phyloP scores from a whole-genome alignment of 306 rosid genomes.

The Trifolium repens region DNA sequence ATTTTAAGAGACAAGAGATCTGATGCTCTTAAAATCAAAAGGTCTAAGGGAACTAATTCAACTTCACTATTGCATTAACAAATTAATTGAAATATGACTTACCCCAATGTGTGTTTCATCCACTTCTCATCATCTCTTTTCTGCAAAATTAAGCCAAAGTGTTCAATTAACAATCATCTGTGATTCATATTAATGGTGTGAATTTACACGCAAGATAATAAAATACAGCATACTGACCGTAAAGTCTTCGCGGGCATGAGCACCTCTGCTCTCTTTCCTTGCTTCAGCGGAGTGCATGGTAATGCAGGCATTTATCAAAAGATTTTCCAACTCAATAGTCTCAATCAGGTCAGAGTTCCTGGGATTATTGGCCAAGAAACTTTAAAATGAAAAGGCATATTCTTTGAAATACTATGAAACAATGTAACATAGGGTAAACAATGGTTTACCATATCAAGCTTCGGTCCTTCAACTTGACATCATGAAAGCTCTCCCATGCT shows the following conservation, averaged over 20 bases:
- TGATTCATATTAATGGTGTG: constrained; percentile 10
- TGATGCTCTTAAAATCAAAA: neutral
- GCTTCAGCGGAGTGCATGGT: constrained; percentile 95
- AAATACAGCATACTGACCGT: constrained; percentile 51
- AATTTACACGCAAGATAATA: constrained; percentile 10
- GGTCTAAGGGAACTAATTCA: neutral
- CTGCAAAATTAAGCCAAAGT: constrained; percentile 60
- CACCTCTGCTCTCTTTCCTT: constrained; percentile 94
- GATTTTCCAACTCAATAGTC: constrained; percentile 82
- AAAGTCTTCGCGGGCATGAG: constrained; percentile 93
- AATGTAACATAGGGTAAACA: neutral
- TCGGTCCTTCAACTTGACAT: constrained; percentile 73
- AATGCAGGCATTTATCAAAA: constrained; percentile 79
- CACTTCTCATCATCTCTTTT: constrained; percentile 91
- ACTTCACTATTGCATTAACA: neutral
- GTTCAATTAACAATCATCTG: constrained; percentile 26
- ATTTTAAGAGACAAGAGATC: no score
- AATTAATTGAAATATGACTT: constrained; percentile 46
- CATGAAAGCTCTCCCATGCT: constrained; percentile 73
- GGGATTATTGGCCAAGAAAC: constrained; percentile 22
- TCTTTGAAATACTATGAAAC: constrained; percentile 14
- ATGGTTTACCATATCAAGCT: constrained; percentile 71
- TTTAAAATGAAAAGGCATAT: constrained; percentile 7
- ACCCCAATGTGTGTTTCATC: constrained; percentile 96
- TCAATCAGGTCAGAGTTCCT: constrained; percentile 85